These are phyloP conservation scores for Exophiala aquamarina DNA, from an alignment of 2,329 filamentous ascomycete genomes.

Conservation along the genomic window DNA sequence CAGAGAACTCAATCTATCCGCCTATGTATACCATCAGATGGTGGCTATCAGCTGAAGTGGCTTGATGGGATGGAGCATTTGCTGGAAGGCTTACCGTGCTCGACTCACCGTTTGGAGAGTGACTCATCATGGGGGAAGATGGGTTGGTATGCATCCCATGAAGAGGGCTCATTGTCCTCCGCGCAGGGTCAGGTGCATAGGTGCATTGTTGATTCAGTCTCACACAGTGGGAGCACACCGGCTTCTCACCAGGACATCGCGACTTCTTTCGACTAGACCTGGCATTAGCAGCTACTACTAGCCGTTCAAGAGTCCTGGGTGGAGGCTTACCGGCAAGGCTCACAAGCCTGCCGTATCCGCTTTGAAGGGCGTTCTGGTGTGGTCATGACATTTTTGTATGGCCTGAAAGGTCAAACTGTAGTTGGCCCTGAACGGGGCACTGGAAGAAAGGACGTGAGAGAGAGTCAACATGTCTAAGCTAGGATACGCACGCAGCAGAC, in stretches of 20 bases:
- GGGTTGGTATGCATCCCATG: neutral
- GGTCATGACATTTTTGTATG: neutral
- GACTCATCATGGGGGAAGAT: neutral
- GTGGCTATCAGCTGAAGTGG: too few species aligned
- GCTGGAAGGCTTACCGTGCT: slow-evolving; percentile 12
- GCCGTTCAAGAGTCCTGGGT: too few species aligned
- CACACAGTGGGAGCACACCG: slow-evolving; percentile 34
- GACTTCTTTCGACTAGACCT: slow-evolving; percentile 38
- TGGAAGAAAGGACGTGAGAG: too few species aligned
- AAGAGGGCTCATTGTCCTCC: neutral
- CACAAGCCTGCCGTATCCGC: slow-evolving; percentile 31
- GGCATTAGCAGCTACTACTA: too few species aligned
- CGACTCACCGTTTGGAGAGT: neutral
- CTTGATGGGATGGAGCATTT: too few species aligned
- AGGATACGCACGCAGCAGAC: too few species aligned
- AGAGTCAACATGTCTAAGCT: too few species aligned
- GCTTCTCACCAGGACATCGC: slow-evolving; percentile 35
- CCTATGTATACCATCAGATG: slow-evolving; percentile 6
- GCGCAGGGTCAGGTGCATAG: slow-evolving; percentile 24
- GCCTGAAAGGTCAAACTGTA: too few species aligned
- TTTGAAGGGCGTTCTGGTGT: slow-evolving; percentile 3
- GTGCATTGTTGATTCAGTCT: slow-evolving; percentile 34
- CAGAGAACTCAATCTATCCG: slow-evolving; percentile 11
- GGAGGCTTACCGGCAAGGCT: slow-evolving; percentile 33
- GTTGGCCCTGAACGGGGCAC: too few species aligned